Percentiles rank a stretch among this genome's conserved stretches.
Evolutionary conservation across 257 asterid genomes (phyloP).

Genomic region (Salvia splendens): DNA sequence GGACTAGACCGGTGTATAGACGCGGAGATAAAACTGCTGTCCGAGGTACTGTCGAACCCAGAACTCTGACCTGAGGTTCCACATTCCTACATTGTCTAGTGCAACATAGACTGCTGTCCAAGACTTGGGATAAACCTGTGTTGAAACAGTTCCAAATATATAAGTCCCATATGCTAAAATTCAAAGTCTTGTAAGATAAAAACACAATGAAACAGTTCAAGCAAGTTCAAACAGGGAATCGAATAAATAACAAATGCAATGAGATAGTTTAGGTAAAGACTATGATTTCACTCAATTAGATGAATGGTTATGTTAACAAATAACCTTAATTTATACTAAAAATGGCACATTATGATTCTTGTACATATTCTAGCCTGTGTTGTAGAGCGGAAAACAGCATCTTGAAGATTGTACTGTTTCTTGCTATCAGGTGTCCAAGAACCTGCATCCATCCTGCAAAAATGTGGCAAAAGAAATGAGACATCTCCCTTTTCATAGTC

Average conservation of each 20-base stretch:
- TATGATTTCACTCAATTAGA: not conserved
- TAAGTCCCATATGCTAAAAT: not conserved
- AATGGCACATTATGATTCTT: too few relatives aligned
- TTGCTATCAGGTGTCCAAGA: conserved; percentile 54
- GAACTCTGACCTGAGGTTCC: conserved; percentile 69
- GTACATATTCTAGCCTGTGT: conserved; percentile 47
- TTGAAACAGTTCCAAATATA: not conserved
- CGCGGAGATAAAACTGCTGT: conserved; percentile 69
- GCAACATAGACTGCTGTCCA: conserved; percentile 74
- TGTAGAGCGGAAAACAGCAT: conserved; percentile 66
- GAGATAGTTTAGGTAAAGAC: not conserved
- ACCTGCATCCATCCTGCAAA: conserved; percentile 66
- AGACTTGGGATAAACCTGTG: conserved; percentile 70
- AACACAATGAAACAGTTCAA: not conserved
- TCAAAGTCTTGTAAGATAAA: not conserved
- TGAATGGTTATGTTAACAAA: not conserved
- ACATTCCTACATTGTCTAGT: conserved; percentile 80
- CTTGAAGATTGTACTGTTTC: conserved; percentile 58
- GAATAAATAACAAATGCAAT: not conserved
- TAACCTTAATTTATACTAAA: not conserved
- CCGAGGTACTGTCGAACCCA: conserved; percentile 82
- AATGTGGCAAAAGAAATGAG: not conserved
- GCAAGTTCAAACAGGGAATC: not conserved
- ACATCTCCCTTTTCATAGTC: too few relatives aligned
- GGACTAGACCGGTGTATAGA: conserved; percentile 48